phyloP scores from a whole-genome alignment of 2,329 filamentous ascomycete species.

The Fusarium cicatricum region DNA sequence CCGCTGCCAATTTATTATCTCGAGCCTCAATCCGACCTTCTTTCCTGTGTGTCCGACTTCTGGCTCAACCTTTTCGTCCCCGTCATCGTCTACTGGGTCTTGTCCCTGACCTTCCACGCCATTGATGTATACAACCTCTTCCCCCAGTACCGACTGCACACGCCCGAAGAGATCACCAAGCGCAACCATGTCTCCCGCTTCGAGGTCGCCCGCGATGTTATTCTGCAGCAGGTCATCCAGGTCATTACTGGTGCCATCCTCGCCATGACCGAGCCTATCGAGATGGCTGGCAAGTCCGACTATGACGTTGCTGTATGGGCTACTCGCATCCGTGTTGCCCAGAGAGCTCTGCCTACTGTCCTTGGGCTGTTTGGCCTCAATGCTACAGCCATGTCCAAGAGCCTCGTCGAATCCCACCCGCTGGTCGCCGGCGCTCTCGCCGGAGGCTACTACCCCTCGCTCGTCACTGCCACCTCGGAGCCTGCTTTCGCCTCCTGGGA shows the following conservation, averaged over 20 bases:
- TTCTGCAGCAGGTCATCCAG: slow-evolving; percentile 92
- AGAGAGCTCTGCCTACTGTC: slow-evolving; percentile 77
- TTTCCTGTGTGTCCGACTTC: slow-evolving; percentile 83
- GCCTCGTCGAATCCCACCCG: slow-evolving; percentile 74
- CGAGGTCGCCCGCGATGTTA: slow-evolving; percentile 88
- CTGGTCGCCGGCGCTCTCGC: slow-evolving; percentile 77
- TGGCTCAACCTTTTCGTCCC: slow-evolving; percentile 79
- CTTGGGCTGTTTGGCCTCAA: slow-evolving; percentile 80
- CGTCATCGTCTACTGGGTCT: slow-evolving; percentile 85
- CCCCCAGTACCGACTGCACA: slow-evolving; percentile 92
- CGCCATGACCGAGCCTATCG: slow-evolving; percentile 74
- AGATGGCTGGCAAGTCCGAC: slow-evolving; percentile 78
- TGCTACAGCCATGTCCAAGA: slow-evolving; percentile 77
- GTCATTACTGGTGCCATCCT: slow-evolving; percentile 74
- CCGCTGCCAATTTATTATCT: slow-evolving; percentile 86
- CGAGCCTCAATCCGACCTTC: slow-evolving; percentile 72
- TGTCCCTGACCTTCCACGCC: slow-evolving; percentile 86
- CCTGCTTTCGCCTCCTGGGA: slow-evolving; percentile 89
- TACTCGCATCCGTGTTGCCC: slow-evolving; percentile 78
- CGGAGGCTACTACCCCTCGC: slow-evolving; percentile 81
- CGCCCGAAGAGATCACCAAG: slow-evolving; percentile 87
- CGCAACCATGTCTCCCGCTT: slow-evolving; percentile 86
- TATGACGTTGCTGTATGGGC: slow-evolving; percentile 94
- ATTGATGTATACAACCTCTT: slow-evolving; percentile 88
- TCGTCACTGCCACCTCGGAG: slow-evolving; percentile 68